Evolutionary conservation across 768 basidiomycete genomes (phyloP), one percentile per base, ranked within the genome.

Genomic region (Tulasnella calospora): DNA sequence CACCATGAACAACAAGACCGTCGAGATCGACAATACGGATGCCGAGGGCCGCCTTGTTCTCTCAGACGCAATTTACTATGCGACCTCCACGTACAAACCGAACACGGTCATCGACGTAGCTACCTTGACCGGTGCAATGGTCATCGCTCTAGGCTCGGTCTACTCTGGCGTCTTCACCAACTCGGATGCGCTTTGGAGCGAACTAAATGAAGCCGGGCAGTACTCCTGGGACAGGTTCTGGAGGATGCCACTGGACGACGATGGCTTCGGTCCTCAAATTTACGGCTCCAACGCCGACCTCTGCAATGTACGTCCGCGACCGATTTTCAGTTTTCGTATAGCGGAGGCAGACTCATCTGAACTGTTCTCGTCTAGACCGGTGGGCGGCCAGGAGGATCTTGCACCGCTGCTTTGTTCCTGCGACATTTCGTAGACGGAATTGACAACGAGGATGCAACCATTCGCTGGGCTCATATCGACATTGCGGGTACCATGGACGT

Each of bases 401-500:
- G 89, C 84, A 96, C 94, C 0, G 95, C 94, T 2, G 94, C 94
- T 2, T 85, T 95, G 27, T 96, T 96, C 90, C 86, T 96, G 78
- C 93, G 94, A 85, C 87, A 90, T 3, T 94, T 94, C 81, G 92
- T 92, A 1, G 88, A 92, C 35, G 93, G 92, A 4, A 89, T 91
- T 77, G 91, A 93, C 82, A 85, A 87, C 1, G 88, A 89, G 81
- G 87, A 89, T 17, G 90, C 89, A 7, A 83, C 85, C 17, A 84
- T 94, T 81, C 89, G 90, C 79, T 96, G 94, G 94, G 95, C 94
- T 0, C 95, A 96, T 83, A 84, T 95, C 61, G 95, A 96, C 82
- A 95, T 95, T 78, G 94, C 83, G 15, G 84, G 84, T 19, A 84
- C 88, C 23, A 93, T 93, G 92, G 92, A 94, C 84, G 89, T 89